Conservation (phyloP, 768 basidiomycete genomes). For the Pisolithus marmoratus region DNA sequence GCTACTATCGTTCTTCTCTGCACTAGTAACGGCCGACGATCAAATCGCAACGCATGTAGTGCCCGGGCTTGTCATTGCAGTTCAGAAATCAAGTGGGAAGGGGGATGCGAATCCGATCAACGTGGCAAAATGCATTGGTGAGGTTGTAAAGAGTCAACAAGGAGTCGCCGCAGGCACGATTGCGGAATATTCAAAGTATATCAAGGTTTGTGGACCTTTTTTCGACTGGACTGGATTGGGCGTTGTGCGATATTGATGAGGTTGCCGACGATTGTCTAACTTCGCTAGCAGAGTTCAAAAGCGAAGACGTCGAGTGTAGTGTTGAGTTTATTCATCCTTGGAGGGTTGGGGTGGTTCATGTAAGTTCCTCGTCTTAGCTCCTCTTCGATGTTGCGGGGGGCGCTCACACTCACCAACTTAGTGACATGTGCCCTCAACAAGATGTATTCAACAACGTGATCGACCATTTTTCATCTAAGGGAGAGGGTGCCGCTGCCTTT, state of each 20-base stretch:
- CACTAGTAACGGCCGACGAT: constrained; percentile 76
- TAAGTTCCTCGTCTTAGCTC: constrained; percentile 25
- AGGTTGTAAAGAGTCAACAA: constrained; percentile 67
- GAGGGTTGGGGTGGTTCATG: constrained; percentile 91
- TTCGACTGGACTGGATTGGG: background rate
- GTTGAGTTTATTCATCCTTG: constrained; percentile 81
- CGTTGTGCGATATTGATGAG: background rate
- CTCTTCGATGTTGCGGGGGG: background rate
- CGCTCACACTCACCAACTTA: constrained; percentile 25
- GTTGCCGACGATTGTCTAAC: background rate
- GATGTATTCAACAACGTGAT: constrained; percentile 76
- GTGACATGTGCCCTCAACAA: constrained; percentile 79
- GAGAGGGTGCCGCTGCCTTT: constrained; percentile 93
- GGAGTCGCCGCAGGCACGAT: constrained; percentile 77
- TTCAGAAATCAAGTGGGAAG: constrained; percentile 56
- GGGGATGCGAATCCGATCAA: constrained; percentile 54
- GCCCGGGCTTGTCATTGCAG: constrained; percentile 60
- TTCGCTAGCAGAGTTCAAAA: constrained; percentile 45
- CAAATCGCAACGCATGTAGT: constrained; percentile 81
- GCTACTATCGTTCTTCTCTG: constrained; percentile 74
- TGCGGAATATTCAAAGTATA: constrained; percentile 73
- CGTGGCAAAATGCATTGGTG: constrained; percentile 81
- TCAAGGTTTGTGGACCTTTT: constrained; percentile 53
- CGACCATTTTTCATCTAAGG: constrained; percentile 66
- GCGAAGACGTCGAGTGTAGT: constrained; percentile 64